phyloP scores from a whole-genome alignment of 805 yeast species.

The Naumovozyma dairenensis region DNA sequence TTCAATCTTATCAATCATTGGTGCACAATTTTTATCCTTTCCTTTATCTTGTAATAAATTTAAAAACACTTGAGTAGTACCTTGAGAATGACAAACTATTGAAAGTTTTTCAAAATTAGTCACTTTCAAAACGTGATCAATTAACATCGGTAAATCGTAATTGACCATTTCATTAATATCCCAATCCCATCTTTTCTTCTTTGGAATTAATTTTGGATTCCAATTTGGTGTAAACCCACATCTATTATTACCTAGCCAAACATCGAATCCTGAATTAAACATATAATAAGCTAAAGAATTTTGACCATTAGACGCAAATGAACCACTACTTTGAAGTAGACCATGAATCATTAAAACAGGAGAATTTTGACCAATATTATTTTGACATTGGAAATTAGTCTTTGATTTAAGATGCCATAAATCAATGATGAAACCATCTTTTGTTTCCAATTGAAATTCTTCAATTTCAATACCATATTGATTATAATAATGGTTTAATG shows the following conservation, averaged over 20 bases:
- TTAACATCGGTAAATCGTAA: conserved; percentile 64
- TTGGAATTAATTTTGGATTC: conserved; percentile 25
- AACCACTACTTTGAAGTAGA: conserved; percentile 74
- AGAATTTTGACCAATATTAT: conserved; percentile 26
- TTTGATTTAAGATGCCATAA: conserved; percentile 39
- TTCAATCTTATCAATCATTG: conserved; percentile 44
- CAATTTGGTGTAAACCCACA: conserved; percentile 77
- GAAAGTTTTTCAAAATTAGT: conserved; percentile 39
- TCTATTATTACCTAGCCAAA: conserved; percentile 87
- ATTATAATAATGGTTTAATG: conserved; percentile 58
- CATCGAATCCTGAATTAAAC: conserved; percentile 56
- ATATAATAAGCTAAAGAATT: conserved; percentile 61
- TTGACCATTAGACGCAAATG: conserved; percentile 70
- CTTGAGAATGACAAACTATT: conserved; percentile 82
- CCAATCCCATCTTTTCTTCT: conserved; percentile 77
- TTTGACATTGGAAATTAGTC: conserved; percentile 11
- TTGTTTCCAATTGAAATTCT: conserved; percentile 52
- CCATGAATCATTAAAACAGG: conserved; percentile 84
- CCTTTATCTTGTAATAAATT: conserved; percentile 42
- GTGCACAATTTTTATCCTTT: conserved; percentile 9
- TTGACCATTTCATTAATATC: conserved; percentile 71
- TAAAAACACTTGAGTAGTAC: conserved; percentile 76
- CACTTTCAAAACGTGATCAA: conserved; percentile 44
- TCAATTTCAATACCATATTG: conserved; percentile 51
- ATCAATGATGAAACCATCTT: conserved; percentile 68